Evolutionary conservation across 306 rosid genomes (phyloP), one percentile per base, ranked within the genome.

Genomic region (Quercus mongolica): DNA sequence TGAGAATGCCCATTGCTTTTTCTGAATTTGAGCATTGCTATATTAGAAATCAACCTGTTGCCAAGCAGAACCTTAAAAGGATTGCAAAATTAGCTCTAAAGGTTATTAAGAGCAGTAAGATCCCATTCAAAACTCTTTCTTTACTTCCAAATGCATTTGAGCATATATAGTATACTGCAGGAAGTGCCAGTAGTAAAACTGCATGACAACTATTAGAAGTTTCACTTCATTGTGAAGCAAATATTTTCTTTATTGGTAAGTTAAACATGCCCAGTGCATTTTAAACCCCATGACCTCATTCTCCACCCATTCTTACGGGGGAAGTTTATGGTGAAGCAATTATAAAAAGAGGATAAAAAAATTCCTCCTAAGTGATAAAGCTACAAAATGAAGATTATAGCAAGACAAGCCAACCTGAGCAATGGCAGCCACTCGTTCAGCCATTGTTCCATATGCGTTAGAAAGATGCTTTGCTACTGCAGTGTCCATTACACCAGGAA

Each of bases 401-500:
- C 55, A 79, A 75, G 56, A 64, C 4, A 75, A 84, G 65, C 92
- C 59, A 83, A 96, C 99, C 99, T 96, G 99, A 63, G 99, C 98
- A 79, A 96, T 93, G 82, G 85, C 77, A 76, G 98, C 99, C 80
- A 93, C 98, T 56, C 87, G 91, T 85, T 96, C 98, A 56, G 93
- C 98, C 81, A 87, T 51, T 79, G 88, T 78, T 71, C 99, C 99
- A 85, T 96, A 96, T 1, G 99, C 96, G 67, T 30, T 97, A 79
- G 98, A 91, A 69, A 96, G 84, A 90, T 96, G 98, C 89, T 82
- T 96, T 69, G 99, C 98, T 44, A 81, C 83, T 59, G 89, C 87
- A 52, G 97, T 88, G 87, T 96, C 99, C 99, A 96, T 93, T 62
- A 80, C 88, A 57, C 94, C 97, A 7, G 98, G 99, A 85, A 96